Percentiles rank a stretch among this genome's conserved stretches.
Evolutionary conservation across 1,139 yeast genomes (phyloP).

Genomic region (Meyerozyma sp.): DNA sequence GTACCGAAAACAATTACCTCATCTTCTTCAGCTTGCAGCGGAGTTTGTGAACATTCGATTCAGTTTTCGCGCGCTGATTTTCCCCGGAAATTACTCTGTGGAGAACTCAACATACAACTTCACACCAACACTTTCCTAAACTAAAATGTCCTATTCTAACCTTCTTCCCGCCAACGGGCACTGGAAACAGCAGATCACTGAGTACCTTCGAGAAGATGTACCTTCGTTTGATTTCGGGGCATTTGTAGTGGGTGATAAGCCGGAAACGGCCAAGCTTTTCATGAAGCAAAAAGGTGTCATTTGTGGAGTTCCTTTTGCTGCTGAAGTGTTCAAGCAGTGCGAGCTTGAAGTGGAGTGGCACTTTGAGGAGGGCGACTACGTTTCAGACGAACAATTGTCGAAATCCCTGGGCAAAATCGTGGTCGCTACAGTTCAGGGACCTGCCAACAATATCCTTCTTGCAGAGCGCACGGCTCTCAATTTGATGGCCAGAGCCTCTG

Average conservation of each 20-base stretch:
- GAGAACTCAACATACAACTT: background rate
- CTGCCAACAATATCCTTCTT: slow-evolving; percentile 69
- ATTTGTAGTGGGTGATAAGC: slow-evolving; percentile 78
- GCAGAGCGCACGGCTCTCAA: slow-evolving; percentile 89
- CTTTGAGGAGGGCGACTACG: slow-evolving; percentile 58
- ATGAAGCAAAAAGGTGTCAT: slow-evolving; percentile 78
- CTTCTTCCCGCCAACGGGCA: slow-evolving; percentile 67
- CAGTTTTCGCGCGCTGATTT: background rate
- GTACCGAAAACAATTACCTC: background rate
- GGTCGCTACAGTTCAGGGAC: slow-evolving; percentile 76
- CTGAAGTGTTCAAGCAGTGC: slow-evolving; percentile 79
- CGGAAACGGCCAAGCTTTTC: slow-evolving; percentile 68
- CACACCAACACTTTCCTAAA: no score
- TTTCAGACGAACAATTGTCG: slow-evolving; percentile 39
- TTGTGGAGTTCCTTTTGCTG: slow-evolving; percentile 89
- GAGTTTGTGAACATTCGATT: no score
- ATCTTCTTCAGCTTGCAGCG: background rate
- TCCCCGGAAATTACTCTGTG: background rate
- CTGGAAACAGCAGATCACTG: slow-evolving; percentile 76
- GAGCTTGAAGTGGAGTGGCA: slow-evolving; percentile 68
- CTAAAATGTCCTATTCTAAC: slow-evolving; percentile 32
- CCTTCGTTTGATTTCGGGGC: slow-evolving; percentile 96
- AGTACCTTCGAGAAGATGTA: slow-evolving; percentile 79
- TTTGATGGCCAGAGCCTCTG: slow-evolving; percentile 76
- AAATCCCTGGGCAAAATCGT: slow-evolving; percentile 51